Base-by-base conservation (phyloP, 345 rosid genomes). In the Boechera divaricarpa region DNA sequence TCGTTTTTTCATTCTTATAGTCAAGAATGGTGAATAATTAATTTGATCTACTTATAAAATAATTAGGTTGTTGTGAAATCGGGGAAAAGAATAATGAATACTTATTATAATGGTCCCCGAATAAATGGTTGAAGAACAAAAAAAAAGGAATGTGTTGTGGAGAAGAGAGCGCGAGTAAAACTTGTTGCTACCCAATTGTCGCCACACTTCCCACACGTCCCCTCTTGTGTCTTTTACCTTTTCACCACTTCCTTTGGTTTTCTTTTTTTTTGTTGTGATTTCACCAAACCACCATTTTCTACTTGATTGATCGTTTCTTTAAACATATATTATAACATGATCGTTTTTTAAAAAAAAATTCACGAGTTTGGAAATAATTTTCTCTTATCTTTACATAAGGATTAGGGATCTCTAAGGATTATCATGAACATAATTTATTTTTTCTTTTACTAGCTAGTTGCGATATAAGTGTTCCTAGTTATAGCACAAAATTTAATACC, bases 191-290 rank as follows among this genome's bases (percentile, higher is more conserved):
- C 51, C 81, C 65, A 67, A 73, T 72, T 45, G 72, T 77, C 55
- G 80, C 71, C 91, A 89, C 91, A 82, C 88, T 84, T 87, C 69
- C 57, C 83, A 39, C 89, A 80, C 87, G 83, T 69, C 51, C 63
- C 63, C 10, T 67, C 71, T 21, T 51, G 82, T 80, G 85, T 67
- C 65, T 42, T 47, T 13, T 67, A 39, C 73, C 49, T 70, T 56
- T 76, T 10, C 70, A 76, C 63, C 63, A 60, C 63, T 18, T 52
- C 49, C 35, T 52, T 18, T 28, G 0, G 29, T 28, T 26, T 26
- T 26, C 1, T 26, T 28, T 28, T 26, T 2, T 18, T n/a, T 10
- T 60, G 51, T 60, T n/a, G 11, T 39, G 12, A 39, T 42, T 69
- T 15, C 44, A 35, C 58, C 32, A 54, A 31, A 29, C 33, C 48